Conservation (phyloP, 2,329 filamentous ascomycete species). For the Apiospora koreana region DNA sequence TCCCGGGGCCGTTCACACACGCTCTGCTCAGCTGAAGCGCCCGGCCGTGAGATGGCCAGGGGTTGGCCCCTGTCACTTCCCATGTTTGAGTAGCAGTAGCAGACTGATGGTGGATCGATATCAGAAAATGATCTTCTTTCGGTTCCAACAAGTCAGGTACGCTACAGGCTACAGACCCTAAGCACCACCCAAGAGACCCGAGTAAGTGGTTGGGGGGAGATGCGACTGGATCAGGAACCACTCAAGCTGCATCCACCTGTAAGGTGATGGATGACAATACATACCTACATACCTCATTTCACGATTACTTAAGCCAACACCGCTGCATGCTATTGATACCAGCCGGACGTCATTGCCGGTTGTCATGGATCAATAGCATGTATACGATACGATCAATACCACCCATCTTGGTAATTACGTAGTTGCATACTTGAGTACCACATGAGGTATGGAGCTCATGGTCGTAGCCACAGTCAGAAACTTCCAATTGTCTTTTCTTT, state of each 20-base stretch:
- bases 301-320: not conserved
- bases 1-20: not conserved
- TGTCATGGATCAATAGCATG: too few species aligned
- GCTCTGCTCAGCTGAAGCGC: not conserved
- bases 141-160: not conserved
- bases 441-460: not conserved
- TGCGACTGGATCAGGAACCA: not conserved
- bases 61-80: not conserved
- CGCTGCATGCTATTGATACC: not conserved
- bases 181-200: constrained; percentile 4
- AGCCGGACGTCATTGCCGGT: not conserved
- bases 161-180: not conserved
- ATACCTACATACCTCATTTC: too few species aligned
- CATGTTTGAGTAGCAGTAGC: constrained; percentile 6
- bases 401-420: too few species aligned
- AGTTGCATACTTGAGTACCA: too few species aligned
- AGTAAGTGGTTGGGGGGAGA: constrained; percentile 2
- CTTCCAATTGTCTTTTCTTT: not conserved
- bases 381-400: too few species aligned
- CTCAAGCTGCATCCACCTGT: not conserved
- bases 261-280: too few species aligned
- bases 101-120: constrained; percentile 5
- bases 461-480: not conserved
- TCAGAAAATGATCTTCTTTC: not conserved
- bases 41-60: not conserved